Conservation (phyloP, 2,329 filamentous ascomycete species). For the Botrytis hyacinthi region DNA sequence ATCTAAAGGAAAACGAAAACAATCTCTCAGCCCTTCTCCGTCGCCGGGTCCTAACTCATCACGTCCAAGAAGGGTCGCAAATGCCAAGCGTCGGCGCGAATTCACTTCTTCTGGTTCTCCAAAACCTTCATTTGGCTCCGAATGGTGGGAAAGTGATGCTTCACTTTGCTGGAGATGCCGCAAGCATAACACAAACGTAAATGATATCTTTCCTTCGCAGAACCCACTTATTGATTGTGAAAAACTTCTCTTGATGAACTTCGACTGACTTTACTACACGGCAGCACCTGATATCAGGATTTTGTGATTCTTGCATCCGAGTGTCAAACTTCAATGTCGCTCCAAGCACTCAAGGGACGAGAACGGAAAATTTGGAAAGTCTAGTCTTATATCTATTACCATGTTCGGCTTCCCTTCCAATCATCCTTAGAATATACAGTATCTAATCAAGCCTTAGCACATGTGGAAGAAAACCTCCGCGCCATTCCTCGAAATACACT, state of each 20-base stretch:
- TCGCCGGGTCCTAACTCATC: neutral
- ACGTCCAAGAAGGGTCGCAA: constrained; percentile 12
- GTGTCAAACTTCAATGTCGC: constrained; percentile 23
- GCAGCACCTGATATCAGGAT: constrained; percentile 21
- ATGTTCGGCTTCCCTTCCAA: constrained; percentile 10
- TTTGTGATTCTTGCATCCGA: constrained; percentile 24
- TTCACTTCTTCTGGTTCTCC: neutral
- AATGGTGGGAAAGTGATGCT: constrained; percentile 11
- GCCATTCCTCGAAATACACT: constrained; percentile 13
- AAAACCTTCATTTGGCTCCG: neutral
- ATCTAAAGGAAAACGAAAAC: constrained; percentile 11
- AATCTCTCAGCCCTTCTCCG: constrained; percentile 8
- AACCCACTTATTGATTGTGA: neutral
- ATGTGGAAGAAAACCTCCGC: constrained; percentile 25
- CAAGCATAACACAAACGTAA: constrained; percentile 17
- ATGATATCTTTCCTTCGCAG: neutral
- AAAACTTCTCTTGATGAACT: neutral
- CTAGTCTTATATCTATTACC: constrained; percentile 27
- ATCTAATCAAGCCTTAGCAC: constrained; percentile 16
- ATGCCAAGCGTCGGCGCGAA: constrained; percentile 14
- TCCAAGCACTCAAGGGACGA: constrained; percentile 23
- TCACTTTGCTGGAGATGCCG: constrained; percentile 19
- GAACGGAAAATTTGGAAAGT: constrained; percentile 25
- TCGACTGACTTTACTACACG: neutral
- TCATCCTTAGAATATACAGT: neutral